Evolutionary conservation across 805 yeast species (phyloP).

Genomic region (Pichia manshurica): DNA sequence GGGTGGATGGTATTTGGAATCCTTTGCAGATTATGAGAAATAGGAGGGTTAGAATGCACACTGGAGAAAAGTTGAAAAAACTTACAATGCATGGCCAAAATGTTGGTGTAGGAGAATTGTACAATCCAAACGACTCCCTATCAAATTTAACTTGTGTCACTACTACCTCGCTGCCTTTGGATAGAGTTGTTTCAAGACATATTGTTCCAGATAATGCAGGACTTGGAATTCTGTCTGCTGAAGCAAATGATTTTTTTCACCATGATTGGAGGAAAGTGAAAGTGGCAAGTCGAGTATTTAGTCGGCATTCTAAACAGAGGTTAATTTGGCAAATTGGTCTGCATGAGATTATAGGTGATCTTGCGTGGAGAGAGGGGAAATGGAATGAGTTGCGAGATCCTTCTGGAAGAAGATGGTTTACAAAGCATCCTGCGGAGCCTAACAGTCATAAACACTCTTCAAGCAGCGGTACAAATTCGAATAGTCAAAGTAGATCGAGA

Average conservation of each 20-base stretch:
- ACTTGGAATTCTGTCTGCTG: not conserved
- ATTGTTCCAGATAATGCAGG: not conserved
- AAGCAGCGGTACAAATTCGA: not conserved
- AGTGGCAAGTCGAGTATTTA: slow-evolving; percentile 60
- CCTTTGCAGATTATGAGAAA: slow-evolving; percentile 81
- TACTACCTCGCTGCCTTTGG: not conserved
- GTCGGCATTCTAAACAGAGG: slow-evolving; percentile 38
- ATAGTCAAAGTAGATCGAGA: too few species aligned
- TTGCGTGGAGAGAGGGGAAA: slow-evolving; percentile 50
- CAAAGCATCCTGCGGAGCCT: not conserved
- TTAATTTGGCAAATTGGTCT: slow-evolving; percentile 62
- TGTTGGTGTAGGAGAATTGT: slow-evolving; percentile 29
- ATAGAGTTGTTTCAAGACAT: not conserved
- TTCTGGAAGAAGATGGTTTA: slow-evolving; percentile 47
- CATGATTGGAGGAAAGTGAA: slow-evolving; percentile 34
- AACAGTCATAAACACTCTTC: not conserved
- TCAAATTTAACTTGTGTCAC: not conserved
- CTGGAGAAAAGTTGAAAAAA: slow-evolving; percentile 42
- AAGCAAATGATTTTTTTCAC: not conserved
- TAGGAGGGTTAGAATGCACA: slow-evolving; percentile 50
- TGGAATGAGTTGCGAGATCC: slow-evolving; percentile 46
- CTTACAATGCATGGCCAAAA: slow-evolving; percentile 8
- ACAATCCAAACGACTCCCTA: not conserved
- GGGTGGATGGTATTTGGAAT: slow-evolving; percentile 66
- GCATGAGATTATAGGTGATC: slow-evolving; percentile 52